Evolutionary conservation across 148 eudicot genomes (phyloP), one percentile per base, ranked within the genome.

Genomic region (Camellia granthamiana): DNA sequence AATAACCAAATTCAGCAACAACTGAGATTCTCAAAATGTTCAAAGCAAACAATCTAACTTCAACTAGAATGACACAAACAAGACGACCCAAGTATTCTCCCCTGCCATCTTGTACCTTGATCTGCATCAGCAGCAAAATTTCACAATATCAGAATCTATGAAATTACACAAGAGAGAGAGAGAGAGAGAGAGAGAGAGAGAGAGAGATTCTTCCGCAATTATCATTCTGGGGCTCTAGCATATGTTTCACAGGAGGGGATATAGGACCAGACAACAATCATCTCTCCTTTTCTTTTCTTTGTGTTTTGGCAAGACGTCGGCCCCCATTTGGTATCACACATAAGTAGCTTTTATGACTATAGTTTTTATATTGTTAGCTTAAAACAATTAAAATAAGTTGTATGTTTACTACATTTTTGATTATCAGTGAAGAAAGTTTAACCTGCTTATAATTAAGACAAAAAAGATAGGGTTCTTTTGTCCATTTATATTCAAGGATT

Each of bases 21-120:
- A 71, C 79, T 74, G 14, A 55, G 75, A 9, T 18, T 67, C 75
- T n/a, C 11, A 73, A 73, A 19, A 51, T 3, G 62, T 73, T 52
- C 43, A 52, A 10, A 72, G 60, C 75, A 19, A 63, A 63, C 1
- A 60, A 9, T 63, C 14, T 73, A 30, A 3, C 56, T 72, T 72
- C 18, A n/a, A 19, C 59, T 60, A 15, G 64, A 58, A 66, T 7
- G 23, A 73, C 69, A 60, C 52, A 60, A 43, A 68, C 54, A 78
- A 12, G 64, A 78, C 41, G 75, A 49, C 42, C 30, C 78, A 78
- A 82, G 64, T 84, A 79, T 79, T 84, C 92, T 75, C 79, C 81
- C 23, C 2, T 41, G 60, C 85, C 83, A 69, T 86, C 64, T 51
- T 84, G 83, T 9, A 79, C 84, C 47, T 88, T 84, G 81, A 88